Percentiles rank a stretch among this genome's conserved stretches.
phyloP scores from a whole-genome alignment of 306 rosid genomes.

The Malus asiatica region DNA sequence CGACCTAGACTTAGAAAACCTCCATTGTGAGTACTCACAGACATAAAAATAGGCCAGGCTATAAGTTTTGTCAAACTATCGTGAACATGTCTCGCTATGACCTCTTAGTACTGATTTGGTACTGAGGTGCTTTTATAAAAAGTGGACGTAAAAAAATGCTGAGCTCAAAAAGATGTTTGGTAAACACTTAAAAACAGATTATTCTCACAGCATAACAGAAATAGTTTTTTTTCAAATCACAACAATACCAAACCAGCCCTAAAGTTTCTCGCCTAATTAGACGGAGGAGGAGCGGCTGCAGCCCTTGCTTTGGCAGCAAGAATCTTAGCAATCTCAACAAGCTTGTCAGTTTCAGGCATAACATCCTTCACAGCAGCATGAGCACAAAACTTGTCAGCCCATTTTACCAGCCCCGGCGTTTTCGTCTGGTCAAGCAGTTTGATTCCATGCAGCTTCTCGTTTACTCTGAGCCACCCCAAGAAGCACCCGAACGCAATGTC shows the following conservation, averaged over 20 bases:
- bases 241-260: no score
- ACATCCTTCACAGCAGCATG: constrained; percentile 34
- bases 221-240: no score
- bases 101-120: background rate
- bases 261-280: background rate
- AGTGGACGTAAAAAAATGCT: no score
- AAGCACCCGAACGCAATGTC: constrained; percentile 52
- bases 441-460: constrained; percentile 20
- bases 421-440: constrained; percentile 31
- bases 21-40: background rate
- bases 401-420: constrained; percentile 32
- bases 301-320: constrained; percentile 15
- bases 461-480: constrained; percentile 44
- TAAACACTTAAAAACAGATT: no score
- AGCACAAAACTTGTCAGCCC: constrained; percentile 36
- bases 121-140: no score
- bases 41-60: background rate
- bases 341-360: constrained; percentile 42
- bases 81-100: background rate
- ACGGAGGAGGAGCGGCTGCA: background rate
- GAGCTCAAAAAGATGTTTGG: no score
- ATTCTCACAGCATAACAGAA: no score
- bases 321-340: constrained; percentile 33
- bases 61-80: background rate
- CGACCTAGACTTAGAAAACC: no score